Percentiles rank a stretch among this genome's conserved stretches.
These are phyloP conservation scores for Paramyrothecium sp. DNA, from an alignment of 2,329 filamentous ascomycete species.

Conservation along the genomic window DNA sequence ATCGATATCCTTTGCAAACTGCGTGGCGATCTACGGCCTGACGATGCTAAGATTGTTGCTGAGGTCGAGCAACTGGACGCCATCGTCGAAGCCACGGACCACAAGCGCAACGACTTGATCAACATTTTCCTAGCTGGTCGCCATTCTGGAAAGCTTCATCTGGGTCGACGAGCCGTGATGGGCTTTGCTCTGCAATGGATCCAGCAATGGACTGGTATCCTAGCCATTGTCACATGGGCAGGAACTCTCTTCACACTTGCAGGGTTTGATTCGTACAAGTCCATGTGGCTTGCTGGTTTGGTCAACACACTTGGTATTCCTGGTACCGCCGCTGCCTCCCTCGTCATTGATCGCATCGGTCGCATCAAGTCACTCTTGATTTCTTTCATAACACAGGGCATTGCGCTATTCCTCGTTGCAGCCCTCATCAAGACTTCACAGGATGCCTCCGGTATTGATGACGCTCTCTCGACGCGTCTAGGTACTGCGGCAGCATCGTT, in stretches of 20 bases:
- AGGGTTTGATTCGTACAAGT: slow-evolving; percentile 19
- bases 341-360: slow-evolving; percentile 49
- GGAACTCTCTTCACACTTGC: slow-evolving; percentile 17
- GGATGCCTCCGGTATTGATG: slow-evolving; percentile 7
- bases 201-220: slow-evolving; percentile 42
- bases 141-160: slow-evolving; percentile 31
- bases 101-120: slow-evolving; percentile 34
- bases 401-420: slow-evolving; percentile 26
- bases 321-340: slow-evolving; percentile 48
- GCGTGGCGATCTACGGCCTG: slow-evolving; percentile 24
- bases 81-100: slow-evolving; percentile 34
- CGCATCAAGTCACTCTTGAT: slow-evolving; percentile 28
- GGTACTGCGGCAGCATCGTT: slow-evolving; percentile 20
- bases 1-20: slow-evolving; percentile 30
- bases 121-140: slow-evolving; percentile 36
- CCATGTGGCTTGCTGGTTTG: slow-evolving; percentile 42
- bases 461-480: slow-evolving; percentile 10
- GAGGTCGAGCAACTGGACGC: slow-evolving; percentile 39
- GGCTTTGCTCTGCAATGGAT: slow-evolving; percentile 40
- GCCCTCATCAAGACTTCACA: slow-evolving; percentile 27
- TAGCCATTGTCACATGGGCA: slow-evolving; percentile 36
- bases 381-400: slow-evolving; percentile 25
- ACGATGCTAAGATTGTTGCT: slow-evolving; percentile 27
- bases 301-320: slow-evolving; percentile 51
- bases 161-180: slow-evolving; percentile 37